Evolutionary conservation across 2,329 filamentous ascomycete genomes (phyloP), one percentile per base, ranked within the genome.

Genomic region (Ophiosphaerella korrae): DNA sequence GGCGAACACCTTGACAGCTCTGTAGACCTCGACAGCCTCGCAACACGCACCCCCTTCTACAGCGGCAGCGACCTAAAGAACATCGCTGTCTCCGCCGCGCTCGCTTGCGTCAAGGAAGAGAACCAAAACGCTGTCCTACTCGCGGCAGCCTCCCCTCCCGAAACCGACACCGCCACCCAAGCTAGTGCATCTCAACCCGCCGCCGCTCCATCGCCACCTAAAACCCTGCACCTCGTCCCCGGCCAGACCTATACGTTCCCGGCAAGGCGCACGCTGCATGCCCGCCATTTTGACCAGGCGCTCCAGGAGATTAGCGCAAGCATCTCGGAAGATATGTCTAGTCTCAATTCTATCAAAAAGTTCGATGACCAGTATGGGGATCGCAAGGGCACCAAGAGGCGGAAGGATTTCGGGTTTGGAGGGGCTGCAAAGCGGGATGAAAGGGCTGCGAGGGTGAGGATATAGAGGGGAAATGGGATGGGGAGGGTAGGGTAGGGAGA

Each of bases 341-440:
- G 86, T 29, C 78, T 99, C 55, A 84, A 85, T 58, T 89, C 90
- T 11, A 96, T 99, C 64, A 84, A 90, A 63, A 95, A 95, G 75
- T 99, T 97, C 68, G 94, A 99, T 70, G 90, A 96, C 75, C 89
- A 93, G 72, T 99, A 92, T 71, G 93, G 94, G 23, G 92, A 96
- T 69, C 83, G 88, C 32, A 88, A 85, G 66, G 84, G 82, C 1
- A 83, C 84, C 61, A 82, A 84, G 67, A 84, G 83, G 69, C 86
- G 83, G 73, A 84, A 73, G 23, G 75, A 76, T 1, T 81, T 79
- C 71, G 82, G 82, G 3, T 84, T 84, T 62, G 73, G 73, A 2
- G 65, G 67, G 16, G 41, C 55, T 24, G 68, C 52, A 7, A 59
- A 64, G 33, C 44, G 53, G 8, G 65, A 66, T 42, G 71, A 75